phyloP scores from a whole-genome alignment of 371 early-diverging fungal species.

The Mortierella polycephala region DNA sequence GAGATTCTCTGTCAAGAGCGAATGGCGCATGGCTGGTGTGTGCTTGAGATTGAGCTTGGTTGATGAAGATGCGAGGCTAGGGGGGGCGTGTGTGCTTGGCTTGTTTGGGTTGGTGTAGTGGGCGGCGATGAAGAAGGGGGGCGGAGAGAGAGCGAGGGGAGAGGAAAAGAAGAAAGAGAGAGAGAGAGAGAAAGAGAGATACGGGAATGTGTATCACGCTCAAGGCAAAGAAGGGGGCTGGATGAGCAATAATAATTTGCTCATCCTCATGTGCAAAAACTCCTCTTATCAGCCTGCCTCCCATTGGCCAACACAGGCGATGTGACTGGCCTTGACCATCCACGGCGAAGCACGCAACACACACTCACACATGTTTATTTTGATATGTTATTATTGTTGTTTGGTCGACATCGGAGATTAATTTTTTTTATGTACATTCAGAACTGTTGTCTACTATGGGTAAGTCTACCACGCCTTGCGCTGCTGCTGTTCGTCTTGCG shows the following conservation, averaged over 20 bases:
- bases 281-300: not conserved
- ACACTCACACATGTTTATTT: too few species aligned
- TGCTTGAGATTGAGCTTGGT: not conserved
- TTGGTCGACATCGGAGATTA: too few species aligned
- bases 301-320: not conserved
- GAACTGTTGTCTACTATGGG: too few species aligned
- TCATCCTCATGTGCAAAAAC: too few species aligned
- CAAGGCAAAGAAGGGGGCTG: not conserved
- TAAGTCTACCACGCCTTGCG: not conserved
- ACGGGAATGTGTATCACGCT: not conserved
- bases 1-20: conserved; percentile 34
- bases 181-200: not conserved
- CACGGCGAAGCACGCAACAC: too few species aligned
- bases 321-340: too few species aligned
- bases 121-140: not conserved
- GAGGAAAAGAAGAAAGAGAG: not conserved
- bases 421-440: too few species aligned
- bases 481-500: conserved; percentile 3
- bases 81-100: not conserved
- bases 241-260: too few species aligned
- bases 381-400: too few species aligned
- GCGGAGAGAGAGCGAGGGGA: not conserved
- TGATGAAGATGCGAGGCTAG: not conserved
- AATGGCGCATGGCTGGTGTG: conserved; percentile 25
- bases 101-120: too few species aligned